phyloP scores from a whole-genome alignment of 768 basidiomycete genomes.

The Coprinopsis cinerea region DNA sequence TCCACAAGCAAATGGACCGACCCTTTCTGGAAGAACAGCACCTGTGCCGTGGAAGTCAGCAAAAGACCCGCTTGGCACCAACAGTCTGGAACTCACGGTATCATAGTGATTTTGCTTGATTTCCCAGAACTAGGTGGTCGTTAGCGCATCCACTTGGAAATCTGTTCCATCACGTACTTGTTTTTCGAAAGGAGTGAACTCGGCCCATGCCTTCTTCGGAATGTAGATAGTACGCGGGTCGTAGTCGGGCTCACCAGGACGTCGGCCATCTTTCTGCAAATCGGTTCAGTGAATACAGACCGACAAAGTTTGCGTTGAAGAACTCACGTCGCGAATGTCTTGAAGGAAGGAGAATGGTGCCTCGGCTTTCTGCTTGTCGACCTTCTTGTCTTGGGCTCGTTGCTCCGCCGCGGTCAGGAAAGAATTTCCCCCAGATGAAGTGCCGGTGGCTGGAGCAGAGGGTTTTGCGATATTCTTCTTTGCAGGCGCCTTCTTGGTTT shows the following conservation, averaged over 20 bases:
- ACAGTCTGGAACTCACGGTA: slow-evolving; percentile 47
- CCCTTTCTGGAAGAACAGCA: slow-evolving; percentile 99
- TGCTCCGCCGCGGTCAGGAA: slow-evolving; percentile 85
- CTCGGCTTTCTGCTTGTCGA: slow-evolving; percentile 76
- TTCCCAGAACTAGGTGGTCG: slow-evolving; percentile 60
- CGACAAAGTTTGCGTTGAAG: not conserved
- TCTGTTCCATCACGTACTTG: slow-evolving; percentile 41
- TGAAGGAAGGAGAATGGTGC: slow-evolving; percentile 70
- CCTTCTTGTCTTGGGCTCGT: slow-evolving; percentile 69
- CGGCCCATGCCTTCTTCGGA: slow-evolving; percentile 68
- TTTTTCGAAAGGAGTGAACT: slow-evolving; percentile 93
- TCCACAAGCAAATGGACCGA: slow-evolving; percentile 21
- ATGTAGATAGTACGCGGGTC: slow-evolving; percentile 86
- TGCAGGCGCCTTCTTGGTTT: slow-evolving; percentile 24
- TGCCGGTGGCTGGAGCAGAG: slow-evolving; percentile 14
- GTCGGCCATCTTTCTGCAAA: slow-evolving; percentile 68
- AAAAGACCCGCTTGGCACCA: slow-evolving; percentile 11
- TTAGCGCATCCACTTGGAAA: slow-evolving; percentile 2
- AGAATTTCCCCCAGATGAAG: slow-evolving; percentile 23
- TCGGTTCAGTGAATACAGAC: slow-evolving; percentile 4
- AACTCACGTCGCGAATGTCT: slow-evolving; percentile 64
- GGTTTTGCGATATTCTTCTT: slow-evolving; percentile 21
- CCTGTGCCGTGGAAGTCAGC: slow-evolving; percentile 33
- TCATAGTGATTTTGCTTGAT: slow-evolving; percentile 98
- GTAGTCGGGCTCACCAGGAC: slow-evolving; percentile 78